phyloP scores from a whole-genome alignment of 768 basidiomycete species.

The Trametes cubensis region DNA sequence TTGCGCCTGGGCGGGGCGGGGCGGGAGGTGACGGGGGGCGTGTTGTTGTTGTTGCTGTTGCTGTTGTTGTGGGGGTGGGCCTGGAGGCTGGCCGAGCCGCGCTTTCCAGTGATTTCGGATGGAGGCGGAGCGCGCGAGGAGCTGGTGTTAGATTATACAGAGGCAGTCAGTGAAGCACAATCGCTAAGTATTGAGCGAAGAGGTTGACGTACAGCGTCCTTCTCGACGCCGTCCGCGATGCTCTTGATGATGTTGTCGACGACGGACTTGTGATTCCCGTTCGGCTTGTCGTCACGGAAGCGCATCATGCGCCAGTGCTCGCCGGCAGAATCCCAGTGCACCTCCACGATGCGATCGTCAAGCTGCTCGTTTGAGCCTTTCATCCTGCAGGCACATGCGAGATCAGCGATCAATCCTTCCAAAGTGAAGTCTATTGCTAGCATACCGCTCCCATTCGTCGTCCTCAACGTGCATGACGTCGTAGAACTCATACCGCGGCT shows the following conservation, averaged over 20 bases:
- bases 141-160: constrained; percentile 44
- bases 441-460: constrained; percentile 92
- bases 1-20: background rate
- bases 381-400: constrained; percentile 52
- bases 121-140: constrained; percentile 61
- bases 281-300: constrained; percentile 90
- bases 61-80: constrained; percentile 24
- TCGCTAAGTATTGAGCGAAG: background rate
- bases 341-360: constrained; percentile 94
- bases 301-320: constrained; percentile 88
- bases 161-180: background rate
- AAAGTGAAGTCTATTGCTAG: constrained; percentile 9
- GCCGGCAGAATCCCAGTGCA: constrained; percentile 77
- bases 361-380: constrained; percentile 83
- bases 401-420: background rate
- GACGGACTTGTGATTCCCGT: constrained; percentile 85
- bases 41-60: too few relatives aligned
- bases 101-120: constrained; percentile 80
- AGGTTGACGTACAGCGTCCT: constrained; percentile 59
- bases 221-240: constrained; percentile 93
- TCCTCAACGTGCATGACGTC: constrained; percentile 86
- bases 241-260: constrained; percentile 89
- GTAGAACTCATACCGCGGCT: constrained; percentile 73
- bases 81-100: constrained; percentile 44
- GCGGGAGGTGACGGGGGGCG: background rate